Evolutionary conservation across 345 rosid species (phyloP), one percentile per base, ranked within the genome.

Genomic region (Citrus reticulata): DNA sequence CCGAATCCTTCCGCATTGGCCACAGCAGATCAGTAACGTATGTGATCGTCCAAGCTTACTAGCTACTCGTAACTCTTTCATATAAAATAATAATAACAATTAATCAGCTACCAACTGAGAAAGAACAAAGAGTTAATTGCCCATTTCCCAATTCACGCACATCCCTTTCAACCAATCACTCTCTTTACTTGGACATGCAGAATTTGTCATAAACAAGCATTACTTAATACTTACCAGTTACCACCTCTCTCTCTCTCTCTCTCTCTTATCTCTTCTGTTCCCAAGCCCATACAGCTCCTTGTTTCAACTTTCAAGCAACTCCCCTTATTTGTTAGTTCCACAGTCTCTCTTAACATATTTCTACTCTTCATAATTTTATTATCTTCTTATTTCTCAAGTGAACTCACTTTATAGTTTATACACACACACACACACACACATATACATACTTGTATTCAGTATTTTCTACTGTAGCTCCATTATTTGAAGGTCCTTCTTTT

Each of bases 241-340:
- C 74, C 68, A 55, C 67, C 87, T 74, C 86, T 85, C 46, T 40
- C 88, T 83, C n/a, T n/a, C 87, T 74, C 86, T 85, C 46, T 40
- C 88, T 83, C 82, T 80, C 85, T 87, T 80, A 86, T 88, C 93
- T 88, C 83, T 78, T 86, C 93, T 82, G 86, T 89, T 89, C 87
- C 95, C 91, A 85, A 87, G 90, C 97, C 97, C 97, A 91, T 92
- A 81, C 89, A 79, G 74, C 82, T 76, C 81, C 86, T 79, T 81
- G 77, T 82, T 75, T 80, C 78, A 49, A 70, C 39, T 34, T 65
- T 65, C 42, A 73, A 84, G 63, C 69, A 19, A 34, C 42, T 65
- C 88, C 81, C 79, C 74, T 70, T 79, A 79, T 83, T 84, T 85
- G 84, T 74, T 85, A 74, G 76, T 79, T 75, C 59, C 78, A 77